Percentiles rank a stretch among this genome's conserved stretches.
phyloP scores from a whole-genome alignment of 129 eudicot species.

The Flaveria trinervia region DNA sequence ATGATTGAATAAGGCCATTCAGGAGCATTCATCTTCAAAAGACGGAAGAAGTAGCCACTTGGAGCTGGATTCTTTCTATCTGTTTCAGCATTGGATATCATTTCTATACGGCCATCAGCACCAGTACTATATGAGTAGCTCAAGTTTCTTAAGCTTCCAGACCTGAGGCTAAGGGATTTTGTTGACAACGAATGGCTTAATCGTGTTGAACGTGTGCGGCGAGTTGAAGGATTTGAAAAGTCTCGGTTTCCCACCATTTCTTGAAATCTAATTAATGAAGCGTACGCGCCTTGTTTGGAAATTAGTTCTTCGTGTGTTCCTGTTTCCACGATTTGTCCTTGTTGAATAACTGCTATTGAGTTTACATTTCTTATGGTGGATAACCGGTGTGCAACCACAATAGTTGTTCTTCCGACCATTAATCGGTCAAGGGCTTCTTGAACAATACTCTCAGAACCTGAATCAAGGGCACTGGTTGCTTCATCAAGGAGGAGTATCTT shows the following conservation, averaged over 20 bases:
- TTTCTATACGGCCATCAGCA: slow-evolving; percentile 92
- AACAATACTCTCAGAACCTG: slow-evolving; percentile 89
- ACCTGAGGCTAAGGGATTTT: slow-evolving; percentile 85
- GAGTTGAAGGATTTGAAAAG: slow-evolving; percentile 86
- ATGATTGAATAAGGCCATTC: slow-evolving; percentile 97
- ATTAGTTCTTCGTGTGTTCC: slow-evolving; percentile 95
- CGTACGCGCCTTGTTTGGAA: slow-evolving; percentile 79
- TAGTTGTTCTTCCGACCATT: slow-evolving; percentile 92
- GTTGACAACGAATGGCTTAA: slow-evolving; percentile 85
- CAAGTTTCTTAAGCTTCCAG: slow-evolving; percentile 89
- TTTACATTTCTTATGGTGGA: slow-evolving; percentile 95
- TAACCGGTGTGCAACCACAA: slow-evolving; percentile 94
- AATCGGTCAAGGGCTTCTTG: slow-evolving; percentile 96
- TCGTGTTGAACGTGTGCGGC: slow-evolving; percentile 83
- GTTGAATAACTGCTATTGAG: slow-evolving; percentile 85
- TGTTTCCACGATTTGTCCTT: slow-evolving; percentile 88
- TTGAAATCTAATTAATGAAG: slow-evolving; percentile 85
- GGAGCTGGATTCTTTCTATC: slow-evolving; percentile 92
- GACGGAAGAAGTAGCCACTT: slow-evolving; percentile 69
- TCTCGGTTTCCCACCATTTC: slow-evolving; percentile 97
- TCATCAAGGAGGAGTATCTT: slow-evolving; percentile 93
- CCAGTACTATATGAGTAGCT: slow-evolving; percentile 95
- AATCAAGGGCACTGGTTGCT: slow-evolving; percentile 95
- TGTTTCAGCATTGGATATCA: slow-evolving; percentile 92
- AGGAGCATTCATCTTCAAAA: slow-evolving; percentile 86